Percentiles rank a stretch among this genome's conserved stretches.
These are phyloP conservation scores for Chiua virens DNA, from an alignment of 768 basidiomycete species.

Conservation along the genomic window DNA sequence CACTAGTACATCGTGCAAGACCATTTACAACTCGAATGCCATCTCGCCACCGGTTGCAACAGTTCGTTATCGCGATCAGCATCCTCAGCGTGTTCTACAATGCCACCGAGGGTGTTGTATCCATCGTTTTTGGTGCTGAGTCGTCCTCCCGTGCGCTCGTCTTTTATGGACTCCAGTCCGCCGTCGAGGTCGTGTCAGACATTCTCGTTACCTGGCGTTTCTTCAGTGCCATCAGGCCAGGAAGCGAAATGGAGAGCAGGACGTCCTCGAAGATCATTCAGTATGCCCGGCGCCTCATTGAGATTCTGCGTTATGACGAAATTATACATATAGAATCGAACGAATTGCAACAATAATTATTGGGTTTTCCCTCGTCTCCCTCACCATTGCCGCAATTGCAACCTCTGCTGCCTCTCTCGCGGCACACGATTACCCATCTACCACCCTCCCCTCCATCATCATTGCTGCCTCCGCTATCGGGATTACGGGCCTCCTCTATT, in stretches of 20 bases:
- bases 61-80: constrained; percentile 44
- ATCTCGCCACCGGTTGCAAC: constrained; percentile 19
- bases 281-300: constrained; percentile 1
- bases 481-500: constrained; percentile 41
- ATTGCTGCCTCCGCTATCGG: constrained; percentile 41
- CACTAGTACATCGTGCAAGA: no score
- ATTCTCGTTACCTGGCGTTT: constrained; percentile 50
- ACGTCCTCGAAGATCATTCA: constrained; percentile 12
- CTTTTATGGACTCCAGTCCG: constrained; percentile 50
- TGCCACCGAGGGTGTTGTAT: constrained; percentile 42
- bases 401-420: constrained; percentile 37
- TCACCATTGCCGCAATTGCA: constrained; percentile 38
- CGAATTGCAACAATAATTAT: constrained; percentile 37
- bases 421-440: constrained; percentile 35
- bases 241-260: constrained; percentile 27
- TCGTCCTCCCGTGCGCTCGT: constrained; percentile 44
- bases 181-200: constrained; percentile 47
- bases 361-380: constrained; percentile 36
- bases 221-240: constrained; percentile 30
- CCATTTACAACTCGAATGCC: no score
- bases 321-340: constrained; percentile 31
- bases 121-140: constrained; percentile 45
- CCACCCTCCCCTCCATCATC: constrained; percentile 41
- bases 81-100: constrained; percentile 40
- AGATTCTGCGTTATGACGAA: not conserved